These are phyloP conservation scores for Malania oleifera DNA, from an alignment of 164 flowering plant species.

Conservation along the genomic window DNA sequence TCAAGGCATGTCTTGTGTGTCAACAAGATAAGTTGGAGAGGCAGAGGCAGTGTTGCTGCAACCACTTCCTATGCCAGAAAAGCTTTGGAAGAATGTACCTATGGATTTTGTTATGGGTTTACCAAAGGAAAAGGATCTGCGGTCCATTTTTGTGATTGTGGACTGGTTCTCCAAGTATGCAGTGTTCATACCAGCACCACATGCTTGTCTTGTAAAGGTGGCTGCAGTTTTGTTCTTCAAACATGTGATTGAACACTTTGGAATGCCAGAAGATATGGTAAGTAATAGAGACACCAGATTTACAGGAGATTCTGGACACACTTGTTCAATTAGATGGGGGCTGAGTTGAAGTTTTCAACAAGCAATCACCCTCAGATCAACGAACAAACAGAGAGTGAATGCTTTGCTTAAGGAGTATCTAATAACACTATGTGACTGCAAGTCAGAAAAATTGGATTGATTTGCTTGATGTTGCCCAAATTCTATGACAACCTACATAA, in stretches of 20 bases:
- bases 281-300: background rate
- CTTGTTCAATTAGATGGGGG: background rate
- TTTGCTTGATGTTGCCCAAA: background rate
- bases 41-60: conserved; percentile 8
- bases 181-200: too few species aligned
- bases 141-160: background rate
- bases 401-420: background rate
- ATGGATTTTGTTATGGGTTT: conserved; percentile 15
- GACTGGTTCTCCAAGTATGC: conserved; percentile 16
- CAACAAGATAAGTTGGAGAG: conserved; percentile 15
- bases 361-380: conserved; percentile 4
- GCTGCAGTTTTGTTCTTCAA: background rate
- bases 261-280: background rate
- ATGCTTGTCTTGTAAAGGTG: too few species aligned
- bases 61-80: conserved; percentile 14
- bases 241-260: conserved; percentile 1
- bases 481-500: conserved; percentile 4
- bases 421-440: background rate
- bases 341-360: background rate
- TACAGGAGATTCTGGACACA: background rate
- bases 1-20: conserved; percentile 16
- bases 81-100: background rate
- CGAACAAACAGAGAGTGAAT: conserved; percentile 3
- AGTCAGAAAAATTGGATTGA: background rate
- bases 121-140: background rate